Conservation (phyloP, 1,139 yeast species). For the Geotrichum bryndzae region DNA sequence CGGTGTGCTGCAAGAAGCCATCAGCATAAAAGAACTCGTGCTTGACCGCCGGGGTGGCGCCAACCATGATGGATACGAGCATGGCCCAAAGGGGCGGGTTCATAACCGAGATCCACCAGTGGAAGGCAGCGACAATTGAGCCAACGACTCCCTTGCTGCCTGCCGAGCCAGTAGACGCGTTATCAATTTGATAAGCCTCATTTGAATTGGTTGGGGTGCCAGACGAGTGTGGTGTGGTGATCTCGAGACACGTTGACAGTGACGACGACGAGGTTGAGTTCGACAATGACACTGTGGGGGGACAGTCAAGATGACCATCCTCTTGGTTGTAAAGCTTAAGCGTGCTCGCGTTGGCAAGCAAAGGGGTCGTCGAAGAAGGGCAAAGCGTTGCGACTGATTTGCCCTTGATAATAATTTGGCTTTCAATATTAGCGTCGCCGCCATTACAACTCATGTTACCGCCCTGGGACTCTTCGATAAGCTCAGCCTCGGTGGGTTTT, state of each 20-base stretch:
- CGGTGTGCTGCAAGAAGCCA: conserved; percentile 70
- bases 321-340: conserved; percentile 1
- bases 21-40: conserved; percentile 53
- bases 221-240: background rate
- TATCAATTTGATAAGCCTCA: background rate
- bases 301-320: background rate
- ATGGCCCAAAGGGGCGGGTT: conserved; percentile 95
- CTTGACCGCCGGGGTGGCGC: conserved; percentile 68
- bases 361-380: background rate
- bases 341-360: conserved; percentile 1
- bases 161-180: background rate
- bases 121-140: conserved; percentile 1
- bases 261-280: conserved; percentile 7
- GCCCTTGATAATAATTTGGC: conserved; percentile 1
- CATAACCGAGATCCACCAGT: conserved; percentile 50
- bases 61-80: conserved; percentile 76
- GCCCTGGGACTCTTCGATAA: conserved; percentile 17
- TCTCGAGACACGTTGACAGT: conserved; percentile 10
- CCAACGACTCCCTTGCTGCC: background rate
- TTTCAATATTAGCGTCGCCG: conserved; percentile 5
- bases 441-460: background rate
- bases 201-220: background rate
- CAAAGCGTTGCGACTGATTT: conserved; percentile 2
- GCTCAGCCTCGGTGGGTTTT: conserved; percentile 35
- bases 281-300: background rate